Base-by-base conservation (phyloP, 2,329 filamentous ascomycete species). In the Paraphoma chrysanthemicola region DNA sequence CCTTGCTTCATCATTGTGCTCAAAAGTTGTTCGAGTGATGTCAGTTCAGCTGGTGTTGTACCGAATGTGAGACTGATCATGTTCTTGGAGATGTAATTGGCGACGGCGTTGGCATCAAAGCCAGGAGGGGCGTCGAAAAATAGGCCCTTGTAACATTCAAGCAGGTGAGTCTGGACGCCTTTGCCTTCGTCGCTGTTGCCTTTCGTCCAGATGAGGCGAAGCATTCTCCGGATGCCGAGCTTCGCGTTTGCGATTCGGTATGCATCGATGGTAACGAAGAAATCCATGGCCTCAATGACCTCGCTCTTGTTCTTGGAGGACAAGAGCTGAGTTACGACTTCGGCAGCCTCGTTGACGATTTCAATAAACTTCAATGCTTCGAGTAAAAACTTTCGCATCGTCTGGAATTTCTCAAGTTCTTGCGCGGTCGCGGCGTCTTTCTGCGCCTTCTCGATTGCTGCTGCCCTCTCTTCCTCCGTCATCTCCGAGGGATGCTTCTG, bases 51-150 rank as follows among this genome's bases (percentile, higher is more conserved):
- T 0, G 94, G 92, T 0, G 94, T 96, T 1, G 94, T 93, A 29
- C 93, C 94, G 76, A 97, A 98, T 0, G 95, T 99, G 70, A 99
- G 80, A 82, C 93, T 97, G 77, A 98, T 98, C 94, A 99, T 99
- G 78, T 98, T 99, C 60, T 93, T 88, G 28, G 94, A 94, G 70
- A 99, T 90, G 73, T 96, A 99, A 75, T 96, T 97, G 46, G 95
- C 93, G 2, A 93, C 89, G 71, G 97, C 93, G 65, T 97, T 97
- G 30, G 88, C 82, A 56, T 85, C 92, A 79, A 97, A 97, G 4
- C 88, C 88, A 57, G 93, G 92, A 0, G 95, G 95, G 0, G 96
- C 93, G 71, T 97, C 92, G 69, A 99, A 99, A 79, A 98, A 99
- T 0, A 99, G 86, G 17, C 92, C 88, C 73, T 91, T 95, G 81